A percentile compares a stretch with the other conserved stretches of the same genome.
phyloP scores from a whole-genome alignment of 2,329 filamentous ascomycete genomes.

The Thielaviopsis euricoi region DNA sequence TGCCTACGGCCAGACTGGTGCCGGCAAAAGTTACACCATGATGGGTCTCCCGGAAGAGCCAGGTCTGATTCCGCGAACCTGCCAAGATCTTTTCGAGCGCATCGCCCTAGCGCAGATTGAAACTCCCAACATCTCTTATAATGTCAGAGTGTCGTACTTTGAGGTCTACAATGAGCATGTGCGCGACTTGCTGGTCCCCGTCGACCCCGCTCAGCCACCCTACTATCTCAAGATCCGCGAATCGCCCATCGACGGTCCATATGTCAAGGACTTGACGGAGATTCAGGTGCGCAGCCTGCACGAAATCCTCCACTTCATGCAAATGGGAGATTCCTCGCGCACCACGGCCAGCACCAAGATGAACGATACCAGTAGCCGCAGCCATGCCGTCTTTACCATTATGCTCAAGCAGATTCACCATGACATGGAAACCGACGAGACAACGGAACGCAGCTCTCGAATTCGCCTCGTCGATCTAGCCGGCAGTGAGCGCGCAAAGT shows the following conservation, averaged over 20 bases:
- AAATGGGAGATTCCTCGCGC: slow-evolving; percentile 69
- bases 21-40: slow-evolving; percentile 95
- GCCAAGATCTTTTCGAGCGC: slow-evolving; percentile 86
- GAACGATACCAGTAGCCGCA: slow-evolving; percentile 96
- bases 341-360: slow-evolving; percentile 93
- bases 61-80: slow-evolving; percentile 86
- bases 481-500: slow-evolving; percentile 85
- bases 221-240: slow-evolving; percentile 96
- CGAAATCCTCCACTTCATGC: slow-evolving; percentile 85
- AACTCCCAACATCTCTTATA: slow-evolving; percentile 85
- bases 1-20: slow-evolving; percentile 93
- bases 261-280: slow-evolving; percentile 92
- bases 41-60: slow-evolving; percentile 81
- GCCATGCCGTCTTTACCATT: slow-evolving; percentile 94
- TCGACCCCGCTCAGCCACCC: slow-evolving; percentile 51
- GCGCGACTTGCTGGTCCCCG: slow-evolving; percentile 73
- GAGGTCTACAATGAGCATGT: slow-evolving; percentile 99
- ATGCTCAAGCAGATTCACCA: slow-evolving; percentile 97
- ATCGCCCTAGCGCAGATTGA: slow-evolving; percentile 65
- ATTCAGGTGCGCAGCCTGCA: slow-evolving; percentile 73
- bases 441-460: slow-evolving; percentile 81
- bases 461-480: slow-evolving; percentile 92
- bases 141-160: slow-evolving; percentile 94
- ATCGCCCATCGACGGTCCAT: slow-evolving; percentile 84
- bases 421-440: slow-evolving; percentile 93